phyloP scores from a whole-genome alignment of 148 eudicot species.

The Camellia lanceoleosa region DNA sequence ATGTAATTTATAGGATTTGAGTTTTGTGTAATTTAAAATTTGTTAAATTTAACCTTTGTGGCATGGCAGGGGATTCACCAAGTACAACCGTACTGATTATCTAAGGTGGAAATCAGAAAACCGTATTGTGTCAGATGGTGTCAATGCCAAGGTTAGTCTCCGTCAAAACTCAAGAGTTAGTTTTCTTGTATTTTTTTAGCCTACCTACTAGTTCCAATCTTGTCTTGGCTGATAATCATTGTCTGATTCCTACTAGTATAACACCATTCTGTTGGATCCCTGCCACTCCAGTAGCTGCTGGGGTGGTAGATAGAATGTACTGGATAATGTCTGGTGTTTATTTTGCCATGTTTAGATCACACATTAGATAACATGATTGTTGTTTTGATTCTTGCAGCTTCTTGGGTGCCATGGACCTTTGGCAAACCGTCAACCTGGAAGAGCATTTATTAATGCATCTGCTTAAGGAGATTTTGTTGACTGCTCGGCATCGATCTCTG shows the following conservation, averaged over 20 bases:
- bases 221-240: too few species aligned
- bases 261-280: too few species aligned
- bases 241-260: too few species aligned
- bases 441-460: constrained; percentile 34
- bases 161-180: background rate
- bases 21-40: background rate
- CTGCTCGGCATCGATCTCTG: background rate
- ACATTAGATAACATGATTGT: background rate
- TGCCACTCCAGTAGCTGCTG: too few species aligned
- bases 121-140: constrained; percentile 45
- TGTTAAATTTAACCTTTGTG: background rate
- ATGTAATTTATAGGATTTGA: background rate
- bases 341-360: too few species aligned
- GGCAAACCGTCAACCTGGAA: constrained; percentile 39
- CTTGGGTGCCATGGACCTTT: constrained; percentile 46
- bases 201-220: too few species aligned
- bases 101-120: constrained; percentile 41
- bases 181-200: background rate
- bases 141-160: constrained; percentile 42
- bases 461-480: constrained; percentile 15
- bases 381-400: constrained; percentile 29
- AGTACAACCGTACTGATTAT: constrained; percentile 43
- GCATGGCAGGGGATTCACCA: constrained; percentile 46
- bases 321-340: too few species aligned
- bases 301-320: too few species aligned